Conservation (phyloP, 225 moss, liverwort and hornwort genomes). For the Marchantia polymorpha region DNA sequence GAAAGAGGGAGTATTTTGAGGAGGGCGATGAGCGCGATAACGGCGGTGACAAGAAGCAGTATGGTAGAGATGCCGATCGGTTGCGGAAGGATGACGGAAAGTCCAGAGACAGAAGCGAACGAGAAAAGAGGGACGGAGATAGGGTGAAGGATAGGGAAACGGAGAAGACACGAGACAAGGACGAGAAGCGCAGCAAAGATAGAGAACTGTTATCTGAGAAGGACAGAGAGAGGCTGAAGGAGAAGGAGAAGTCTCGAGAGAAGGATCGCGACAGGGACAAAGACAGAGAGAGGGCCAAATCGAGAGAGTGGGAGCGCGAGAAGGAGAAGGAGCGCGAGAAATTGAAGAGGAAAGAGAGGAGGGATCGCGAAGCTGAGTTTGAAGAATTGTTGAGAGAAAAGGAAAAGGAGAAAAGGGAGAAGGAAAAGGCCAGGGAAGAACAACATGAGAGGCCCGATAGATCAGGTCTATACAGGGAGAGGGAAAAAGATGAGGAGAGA, state of each 20-base stretch:
- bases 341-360: slow-evolving; percentile 49
- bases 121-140: slow-evolving; percentile 50
- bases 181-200: slow-evolving; percentile 57
- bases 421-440: slow-evolving; percentile 36
- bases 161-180: slow-evolving; percentile 59
- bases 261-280: slow-evolving; percentile 29
- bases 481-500: slow-evolving; percentile 59
- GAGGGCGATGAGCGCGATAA: slow-evolving; percentile 32
- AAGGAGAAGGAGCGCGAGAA: slow-evolving; percentile 46
- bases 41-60: slow-evolving; percentile 23
- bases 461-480: slow-evolving; percentile 37
- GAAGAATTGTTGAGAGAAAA: slow-evolving; percentile 37
- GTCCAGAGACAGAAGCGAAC: slow-evolving; percentile 32
- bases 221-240: slow-evolving; percentile 36
- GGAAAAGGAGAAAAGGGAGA: slow-evolving; percentile 36
- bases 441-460: slow-evolving; percentile 29
- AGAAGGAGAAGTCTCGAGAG: slow-evolving; percentile 34
- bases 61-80: slow-evolving; percentile 34
- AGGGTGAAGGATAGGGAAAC: slow-evolving; percentile 50
- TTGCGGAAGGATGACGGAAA: slow-evolving; percentile 35
- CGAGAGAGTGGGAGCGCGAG: slow-evolving; percentile 32
- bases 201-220: slow-evolving; percentile 35
- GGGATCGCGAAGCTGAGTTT: slow-evolving; percentile 42
- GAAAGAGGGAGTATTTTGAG: slow-evolving; percentile 44
- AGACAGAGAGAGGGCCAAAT: slow-evolving; percentile 44